Evolutionary conservation across 805 yeast genomes (phyloP).

Genomic region (Priceomyces melissophilus): DNA sequence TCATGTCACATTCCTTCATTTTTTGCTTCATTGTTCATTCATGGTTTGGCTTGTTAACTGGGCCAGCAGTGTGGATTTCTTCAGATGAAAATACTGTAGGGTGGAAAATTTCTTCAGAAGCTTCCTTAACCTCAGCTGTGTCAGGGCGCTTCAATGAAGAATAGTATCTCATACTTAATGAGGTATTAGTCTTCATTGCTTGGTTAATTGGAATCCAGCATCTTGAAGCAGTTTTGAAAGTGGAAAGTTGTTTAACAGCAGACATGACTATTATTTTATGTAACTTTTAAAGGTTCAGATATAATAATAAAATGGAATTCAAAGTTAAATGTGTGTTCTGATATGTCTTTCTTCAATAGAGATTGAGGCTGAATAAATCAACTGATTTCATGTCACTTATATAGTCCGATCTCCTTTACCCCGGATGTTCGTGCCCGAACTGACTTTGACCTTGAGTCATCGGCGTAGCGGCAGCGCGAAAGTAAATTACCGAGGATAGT

Average conservation of each 20-base stretch:
- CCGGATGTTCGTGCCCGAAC: slow-evolving; percentile 9
- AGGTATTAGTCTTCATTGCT: slow-evolving; percentile 6
- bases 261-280: slow-evolving; percentile 14
- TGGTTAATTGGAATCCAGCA: slow-evolving; percentile 38
- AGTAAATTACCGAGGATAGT: not conserved
- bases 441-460: slow-evolving; percentile 6
- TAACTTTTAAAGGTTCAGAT: too few relatives aligned
- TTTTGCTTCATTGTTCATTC: too few relatives aligned
- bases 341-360: too few relatives aligned
- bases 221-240: slow-evolving; percentile 40
- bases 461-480: slow-evolving; percentile 7
- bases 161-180: slow-evolving; percentile 22
- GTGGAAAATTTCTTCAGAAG: slow-evolving; percentile 28
- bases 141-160: slow-evolving; percentile 33
- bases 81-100: slow-evolving; percentile 40
- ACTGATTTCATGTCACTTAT: not conserved
- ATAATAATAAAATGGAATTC: too few relatives aligned
- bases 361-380: too few relatives aligned
- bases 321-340: too few relatives aligned
- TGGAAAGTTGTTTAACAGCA: slow-evolving; percentile 26
- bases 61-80: slow-evolving; percentile 42
- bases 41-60: slow-evolving; percentile 30
- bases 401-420: slow-evolving; percentile 3
- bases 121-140: slow-evolving; percentile 33
- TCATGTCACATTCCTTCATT: too few relatives aligned